These are phyloP conservation scores for Penicillium paradoxum DNA, from an alignment of 495 filamentous ascomycete genomes.

Conservation along the genomic window DNA sequence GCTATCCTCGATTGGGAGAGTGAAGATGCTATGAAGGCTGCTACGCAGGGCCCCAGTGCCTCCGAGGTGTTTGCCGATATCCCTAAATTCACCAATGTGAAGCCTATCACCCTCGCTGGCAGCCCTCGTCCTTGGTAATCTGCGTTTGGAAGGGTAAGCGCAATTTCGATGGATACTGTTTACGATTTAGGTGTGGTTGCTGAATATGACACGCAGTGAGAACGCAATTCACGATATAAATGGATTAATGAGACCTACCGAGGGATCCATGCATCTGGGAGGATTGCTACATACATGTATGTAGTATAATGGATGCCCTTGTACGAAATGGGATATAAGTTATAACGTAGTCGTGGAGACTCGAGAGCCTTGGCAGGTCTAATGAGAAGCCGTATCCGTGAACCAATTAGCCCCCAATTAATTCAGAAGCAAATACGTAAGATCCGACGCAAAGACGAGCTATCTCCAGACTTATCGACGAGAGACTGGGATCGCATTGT, in stretches of 20 bases:
- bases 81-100: constrained; percentile 26
- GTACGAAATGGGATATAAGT: not conserved
- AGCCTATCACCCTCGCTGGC: constrained; percentile 22
- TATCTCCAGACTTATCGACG: not conserved
- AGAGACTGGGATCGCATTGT: not conserved
- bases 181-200: not conserved
- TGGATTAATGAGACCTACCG: not conserved
- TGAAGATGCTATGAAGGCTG: constrained; percentile 14
- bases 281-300: no score
- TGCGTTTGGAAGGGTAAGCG: not conserved
- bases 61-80: constrained; percentile 22
- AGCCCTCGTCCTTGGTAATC: not conserved
- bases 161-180: not conserved
- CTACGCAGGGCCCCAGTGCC: constrained; percentile 5
- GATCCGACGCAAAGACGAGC: not conserved
- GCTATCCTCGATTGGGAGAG: constrained; percentile 20
- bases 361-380: not conserved
- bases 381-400: not conserved
- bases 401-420: not conserved
- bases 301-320: not conserved
- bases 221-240: not conserved
- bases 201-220: not conserved
- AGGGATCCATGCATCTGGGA: no score
- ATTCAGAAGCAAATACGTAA: not conserved
- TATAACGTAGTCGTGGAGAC: not conserved